Percentiles rank a stretch among this genome's conserved stretches.
These are phyloP conservation scores for Iberis amara DNA, from an alignment of 441 rosid species.

Conservation along the genomic window DNA sequence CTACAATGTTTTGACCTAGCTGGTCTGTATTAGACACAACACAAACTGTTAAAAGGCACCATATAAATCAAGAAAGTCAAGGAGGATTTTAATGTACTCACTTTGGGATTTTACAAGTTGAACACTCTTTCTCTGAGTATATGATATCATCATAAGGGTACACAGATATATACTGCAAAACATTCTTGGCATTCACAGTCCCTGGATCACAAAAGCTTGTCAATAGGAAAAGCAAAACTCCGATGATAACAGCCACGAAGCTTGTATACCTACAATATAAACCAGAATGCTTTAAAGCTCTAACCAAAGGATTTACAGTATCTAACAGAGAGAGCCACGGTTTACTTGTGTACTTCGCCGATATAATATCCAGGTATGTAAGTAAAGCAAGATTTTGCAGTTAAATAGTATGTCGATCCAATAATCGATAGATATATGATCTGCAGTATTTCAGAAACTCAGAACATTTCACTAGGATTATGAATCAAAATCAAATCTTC, in stretches of 20 bases:
- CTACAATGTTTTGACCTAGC: constrained; percentile 97
- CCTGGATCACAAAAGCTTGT: constrained; percentile 94
- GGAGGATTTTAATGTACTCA: constrained; percentile 35
- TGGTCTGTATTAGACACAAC: constrained; percentile 47
- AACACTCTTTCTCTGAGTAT: constrained; percentile 65
- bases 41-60: background rate
- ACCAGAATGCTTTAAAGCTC: too few relatives aligned
- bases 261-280: constrained; percentile 57
- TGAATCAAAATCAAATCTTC: too few relatives aligned
- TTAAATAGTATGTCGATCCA: constrained; percentile 58
- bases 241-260: constrained; percentile 61
- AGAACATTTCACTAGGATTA: too few relatives aligned
- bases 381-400: constrained; percentile 50
- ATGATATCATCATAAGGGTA: constrained; percentile 80
- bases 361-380: constrained; percentile 85
- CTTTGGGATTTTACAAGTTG: constrained; percentile 81
- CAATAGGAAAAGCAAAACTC: constrained; percentile 65
- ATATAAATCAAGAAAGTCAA: constrained; percentile 8
- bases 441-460: constrained; percentile 35
- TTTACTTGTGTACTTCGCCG: constrained; percentile 70
- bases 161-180: constrained; percentile 52
- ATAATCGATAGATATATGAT: constrained; percentile 63
- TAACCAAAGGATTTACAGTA: background rate
- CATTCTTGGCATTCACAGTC: constrained; percentile 61
- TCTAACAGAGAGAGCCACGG: background rate